A percentile compares a stretch with the other conserved stretches of the same genome.
Conservation (phyloP, 371 early-diverging fungal genomes). For the Chytridium lagenaria region DNA sequence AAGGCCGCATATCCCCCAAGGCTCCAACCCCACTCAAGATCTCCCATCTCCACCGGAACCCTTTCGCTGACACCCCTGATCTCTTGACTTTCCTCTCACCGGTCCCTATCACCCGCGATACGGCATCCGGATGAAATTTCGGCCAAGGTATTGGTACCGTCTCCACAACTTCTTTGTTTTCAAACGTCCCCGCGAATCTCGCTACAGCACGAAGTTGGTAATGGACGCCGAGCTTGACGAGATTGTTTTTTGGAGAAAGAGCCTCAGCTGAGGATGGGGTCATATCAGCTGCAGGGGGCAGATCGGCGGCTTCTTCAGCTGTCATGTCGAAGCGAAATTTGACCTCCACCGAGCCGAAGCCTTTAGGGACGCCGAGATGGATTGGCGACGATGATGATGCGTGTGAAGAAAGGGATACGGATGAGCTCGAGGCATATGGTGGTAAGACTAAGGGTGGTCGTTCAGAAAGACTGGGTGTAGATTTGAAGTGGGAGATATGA, state of each 20-base stretch:
- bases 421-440: not conserved
- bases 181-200: slow-evolving; percentile 13
- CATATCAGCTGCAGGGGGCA: not conserved
- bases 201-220: slow-evolving; percentile 8
- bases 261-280: not conserved
- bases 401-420: not conserved
- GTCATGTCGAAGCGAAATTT: not conserved
- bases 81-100: slow-evolving; percentile 9
- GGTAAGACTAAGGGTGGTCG: not conserved
- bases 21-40: slow-evolving; percentile 10
- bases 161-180: slow-evolving; percentile 3
- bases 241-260: not conserved
- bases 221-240: not conserved
- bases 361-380: not conserved
- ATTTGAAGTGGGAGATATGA: not conserved
- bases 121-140: slow-evolving; percentile 17
- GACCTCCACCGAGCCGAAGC: not conserved
- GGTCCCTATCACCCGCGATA: not conserved
- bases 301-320: slow-evolving; percentile 13
- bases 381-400: not conserved
- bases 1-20: slow-evolving; percentile 13
- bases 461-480: not conserved
- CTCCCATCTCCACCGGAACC: slow-evolving; percentile 12
- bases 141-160: not conserved
- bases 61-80: not conserved